Evolutionary conservation across 257 asterid species (phyloP), one percentile per base, ranked within the genome.

Genomic region (Cruciata laevipes): DNA sequence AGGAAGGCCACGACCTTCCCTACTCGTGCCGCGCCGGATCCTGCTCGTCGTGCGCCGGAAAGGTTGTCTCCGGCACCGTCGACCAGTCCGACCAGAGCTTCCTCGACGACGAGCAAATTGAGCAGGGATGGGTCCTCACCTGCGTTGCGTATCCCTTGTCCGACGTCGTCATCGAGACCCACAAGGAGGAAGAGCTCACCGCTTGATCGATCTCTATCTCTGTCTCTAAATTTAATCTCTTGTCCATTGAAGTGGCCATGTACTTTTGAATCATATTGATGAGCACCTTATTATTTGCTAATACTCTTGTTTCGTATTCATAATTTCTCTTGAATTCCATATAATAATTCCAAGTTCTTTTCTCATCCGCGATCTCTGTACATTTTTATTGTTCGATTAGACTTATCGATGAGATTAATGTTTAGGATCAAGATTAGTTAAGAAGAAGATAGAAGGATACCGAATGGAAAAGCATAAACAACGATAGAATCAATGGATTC

Each of bases 11-110:
- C 5, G 97, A 89, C 0, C 76, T 87, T 44, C 96, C 98, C 0
- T 89, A 76, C 85, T 89, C 96, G 0, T 91, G 98, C 90, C 85
- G 98, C 61, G 89, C 96, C 7, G 96, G 96, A 0, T 82, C 98
- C 0, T 91, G 98, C 84, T 91, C 96, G 64, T 80, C 92, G 13
- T 91, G 96, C 77, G 92, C 89, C 49, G 96, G 95, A 0, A 87
- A 87, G 68, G 61, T 91, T 3, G 11, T 80, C 6, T 20, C 63
- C 31, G 95, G 98, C 9, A 14, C 0, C 40, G 87, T 91, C 0
- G 98, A 91, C 75, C 98, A 91, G 80, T 62, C 89, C 20, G 98
- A 91, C 68, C 66, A 68, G 0, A 87, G 81, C 77, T 91, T 79
- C 73, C 95, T 91, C 21, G 96, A 91, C n/a, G 96, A 87, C 37